Evolutionary conservation across 768 basidiomycete genomes (phyloP).

Genomic region (Xanthoconium stramineum): DNA sequence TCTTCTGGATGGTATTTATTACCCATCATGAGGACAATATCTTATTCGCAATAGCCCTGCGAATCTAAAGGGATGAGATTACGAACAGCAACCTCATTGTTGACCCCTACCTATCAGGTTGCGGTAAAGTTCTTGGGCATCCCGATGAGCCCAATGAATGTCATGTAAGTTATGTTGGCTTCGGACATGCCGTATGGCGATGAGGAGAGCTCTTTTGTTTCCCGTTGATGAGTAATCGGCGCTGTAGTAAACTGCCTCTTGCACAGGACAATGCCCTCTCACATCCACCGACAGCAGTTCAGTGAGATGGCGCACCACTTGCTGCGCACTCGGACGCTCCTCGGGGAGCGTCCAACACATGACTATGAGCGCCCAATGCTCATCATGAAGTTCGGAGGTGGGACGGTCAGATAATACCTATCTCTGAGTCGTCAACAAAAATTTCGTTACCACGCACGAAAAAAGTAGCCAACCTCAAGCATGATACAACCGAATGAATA

Average conservation of each 20-base stretch:
- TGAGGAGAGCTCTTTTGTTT: slow-evolving; percentile 5
- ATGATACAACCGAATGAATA: slow-evolving; percentile 25
- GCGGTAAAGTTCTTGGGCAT: not conserved
- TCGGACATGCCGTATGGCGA: slow-evolving; percentile 1
- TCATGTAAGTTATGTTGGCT: not conserved
- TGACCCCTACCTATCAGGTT: not conserved
- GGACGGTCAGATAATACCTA: not conserved
- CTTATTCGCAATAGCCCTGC: slow-evolving; percentile 30
- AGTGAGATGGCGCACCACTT: not conserved
- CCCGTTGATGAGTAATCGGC: not conserved
- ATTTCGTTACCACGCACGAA: not conserved
- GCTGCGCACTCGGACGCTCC: not conserved
- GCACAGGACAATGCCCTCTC: not conserved
- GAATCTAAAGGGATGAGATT: not conserved
- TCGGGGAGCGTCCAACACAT: not conserved
- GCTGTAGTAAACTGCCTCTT: not conserved
- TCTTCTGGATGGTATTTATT: not conserved
- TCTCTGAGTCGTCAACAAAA: not conserved
- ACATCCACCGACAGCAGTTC: not conserved
- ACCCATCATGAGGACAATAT: not conserved
- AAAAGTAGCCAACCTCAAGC: slow-evolving; percentile 6
- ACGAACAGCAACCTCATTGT: not conserved
- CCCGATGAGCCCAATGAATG: not conserved
- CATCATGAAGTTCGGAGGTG: not conserved
- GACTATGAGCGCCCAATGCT: not conserved